Base-by-base conservation (phyloP, 2,329 filamentous ascomycete genomes). In the Talaromyces sp. region DNA sequence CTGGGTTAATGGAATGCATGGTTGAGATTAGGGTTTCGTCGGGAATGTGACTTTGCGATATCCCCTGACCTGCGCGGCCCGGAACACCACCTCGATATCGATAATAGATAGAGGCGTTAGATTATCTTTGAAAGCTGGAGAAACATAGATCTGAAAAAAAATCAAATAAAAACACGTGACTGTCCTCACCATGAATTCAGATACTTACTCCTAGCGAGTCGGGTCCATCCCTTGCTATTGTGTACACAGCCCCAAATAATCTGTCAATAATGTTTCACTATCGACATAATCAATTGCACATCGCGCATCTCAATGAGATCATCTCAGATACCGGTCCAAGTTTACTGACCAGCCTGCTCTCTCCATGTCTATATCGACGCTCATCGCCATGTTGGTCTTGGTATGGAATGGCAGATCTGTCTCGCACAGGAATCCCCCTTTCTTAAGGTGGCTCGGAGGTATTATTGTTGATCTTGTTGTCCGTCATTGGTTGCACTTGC, bases 351-450 rank as follows among this genome's bases (percentile, higher is more conserved):
- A 4, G 35, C 14, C 9, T 1, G 7, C 14, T 38, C 14, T 17
- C 35, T 38, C 35, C 35, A n/a, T 19, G 4, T 48, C 10, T 50
- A 26, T 26, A 50, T 50, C 19, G 12, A 50, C 17, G 24, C 43
- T 7, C 19, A 50, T 57, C 32, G 51, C n/a, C 50, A 52, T 57
- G 58, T 19, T 38, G 7, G 26, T 55, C 51, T 11, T 50, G 54
- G 59, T 31, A 61, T 61, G 59, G 59, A 60, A 60, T 60, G 58
- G 21, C 46, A 56, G 43, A 24, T n/a, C 43, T 46, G 43, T 14
- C 43, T 46, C 12, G 43, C 43, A 46, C 8, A 21, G 43, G 43
- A 46, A 46, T 46, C 43, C 43, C 21, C 21, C 43, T 46, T 24
- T 5, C 14, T 38, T 38, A 17, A n/a, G 5, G 43, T 8, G 21